Evolutionary conservation across 805 yeast species (phyloP), one percentile per base, ranked within the genome.

Genomic region (Scheffersomyces spartinae): DNA sequence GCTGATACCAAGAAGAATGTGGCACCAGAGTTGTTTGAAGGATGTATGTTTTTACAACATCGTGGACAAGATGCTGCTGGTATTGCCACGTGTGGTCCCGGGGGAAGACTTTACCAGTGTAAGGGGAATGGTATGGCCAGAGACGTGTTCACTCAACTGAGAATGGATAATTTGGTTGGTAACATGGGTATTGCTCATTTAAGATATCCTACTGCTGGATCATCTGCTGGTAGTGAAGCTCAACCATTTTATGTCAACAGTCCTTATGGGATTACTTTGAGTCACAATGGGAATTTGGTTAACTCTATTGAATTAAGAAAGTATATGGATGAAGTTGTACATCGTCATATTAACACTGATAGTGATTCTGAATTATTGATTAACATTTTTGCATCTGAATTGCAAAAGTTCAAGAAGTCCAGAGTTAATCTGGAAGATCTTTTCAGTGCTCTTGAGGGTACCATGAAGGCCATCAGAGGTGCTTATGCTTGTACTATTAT

Each of bases 41-140:
- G 95, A 5, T 78, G 88, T 35, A 72, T 85, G 59, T 88, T 79
- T 51, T 62, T 91, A 34, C 98, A 91, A 50, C 98, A 91, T 49
- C 71, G 98, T 47, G 98, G 98, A 23, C 98, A 91, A 60, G 98
- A 91, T 52, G 98, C 98, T 7, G 95, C 96, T n/a, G 98, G 98
- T 36, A 88, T 91, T 28, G 91, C 84, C 13, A 91, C 98, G 6
- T 84, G 95, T 51, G 97, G 95, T 28, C 64, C 79, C 23, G 74
- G 88, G 34, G 98, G 97, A 36, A 69, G 98, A 32, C 69, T 91
- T 31, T 86, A 83, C 59, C 97, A 88, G 59, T 91, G 98, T 55
- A 91, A 91, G 60, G 98, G 98, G 43, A 88, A 85, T 52, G 98
- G 98, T 38, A 83, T 91, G 95, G 97, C 95, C 31, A 71, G 93